A percentile compares a stretch with the other conserved stretches of the same genome.
Conservation (phyloP, 2,329 filamentous ascomycete species). For the Mycocentrospora acerina region DNA sequence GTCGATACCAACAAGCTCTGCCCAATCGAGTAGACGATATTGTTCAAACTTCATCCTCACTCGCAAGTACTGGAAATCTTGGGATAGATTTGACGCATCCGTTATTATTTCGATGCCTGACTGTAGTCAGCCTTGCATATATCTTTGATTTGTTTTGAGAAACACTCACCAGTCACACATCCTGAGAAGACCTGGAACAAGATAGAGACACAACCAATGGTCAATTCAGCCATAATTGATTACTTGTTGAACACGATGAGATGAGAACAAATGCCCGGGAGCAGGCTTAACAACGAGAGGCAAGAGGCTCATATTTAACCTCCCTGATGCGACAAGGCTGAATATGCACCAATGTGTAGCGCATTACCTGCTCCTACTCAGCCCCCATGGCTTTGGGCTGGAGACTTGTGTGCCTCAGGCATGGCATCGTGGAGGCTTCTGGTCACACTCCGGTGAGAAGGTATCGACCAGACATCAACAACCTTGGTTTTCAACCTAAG, state of each 20-base stretch:
- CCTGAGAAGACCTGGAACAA: constrained; percentile 42
- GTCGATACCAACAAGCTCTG: constrained; percentile 33
- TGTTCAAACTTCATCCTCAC: constrained; percentile 43
- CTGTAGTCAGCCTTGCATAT: background rate
- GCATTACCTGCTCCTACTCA: constrained; percentile 24
- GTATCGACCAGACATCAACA: background rate
- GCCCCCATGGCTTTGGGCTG: constrained; percentile 24
- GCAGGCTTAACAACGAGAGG: constrained; percentile 1
- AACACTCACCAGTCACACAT: constrained; percentile 34
- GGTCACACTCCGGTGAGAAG: constrained; percentile 4
- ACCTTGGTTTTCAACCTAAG: constrained; percentile 1
- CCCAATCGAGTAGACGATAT: constrained; percentile 43
- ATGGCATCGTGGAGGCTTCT: constrained; percentile 6
- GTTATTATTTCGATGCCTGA: constrained; percentile 42
- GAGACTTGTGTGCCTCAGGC: constrained; percentile 20
- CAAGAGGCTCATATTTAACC: constrained; percentile 22
- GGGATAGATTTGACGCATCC: constrained; percentile 37
- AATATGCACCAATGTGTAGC: constrained; percentile 12
- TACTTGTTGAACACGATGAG: background rate
- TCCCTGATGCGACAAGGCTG: constrained; percentile 14
- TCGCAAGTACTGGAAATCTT: constrained; percentile 35
- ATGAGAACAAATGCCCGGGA: background rate
- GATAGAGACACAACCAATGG: constrained; percentile 32
- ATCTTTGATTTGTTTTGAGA: background rate
- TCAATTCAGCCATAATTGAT: constrained; percentile 23